Evolutionary conservation across 192 early-diverging fungal species (phyloP).

Genomic region (Haplosporangium gracile): DNA sequence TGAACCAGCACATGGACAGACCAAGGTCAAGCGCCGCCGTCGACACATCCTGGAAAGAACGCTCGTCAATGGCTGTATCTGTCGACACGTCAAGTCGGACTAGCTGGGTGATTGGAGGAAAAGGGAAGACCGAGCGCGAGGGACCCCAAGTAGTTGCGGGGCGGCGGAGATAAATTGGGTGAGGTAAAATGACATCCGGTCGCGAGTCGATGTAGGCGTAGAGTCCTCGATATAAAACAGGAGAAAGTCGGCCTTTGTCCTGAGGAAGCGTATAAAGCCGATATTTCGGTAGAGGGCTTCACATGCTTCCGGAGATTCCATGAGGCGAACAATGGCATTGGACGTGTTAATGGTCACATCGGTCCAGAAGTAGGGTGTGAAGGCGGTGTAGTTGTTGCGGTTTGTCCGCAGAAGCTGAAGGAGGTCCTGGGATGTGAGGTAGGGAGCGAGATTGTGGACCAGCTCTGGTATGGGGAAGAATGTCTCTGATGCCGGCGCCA

Average conservation of each 20-base stretch:
- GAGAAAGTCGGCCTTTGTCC: neutral
- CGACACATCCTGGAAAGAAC: neutral
- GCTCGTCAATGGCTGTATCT: neutral
- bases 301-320: neutral
- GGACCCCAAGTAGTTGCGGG: neutral
- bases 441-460: neutral
- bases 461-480: neutral
- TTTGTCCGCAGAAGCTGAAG: neutral
- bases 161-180: neutral
- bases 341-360: neutral
- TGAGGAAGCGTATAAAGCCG: neutral
- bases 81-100: neutral
- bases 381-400: neutral
- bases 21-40: neutral
- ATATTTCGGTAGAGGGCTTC: neutral
- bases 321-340: neutral
- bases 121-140: neutral
- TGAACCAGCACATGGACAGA: constrained; percentile 2
- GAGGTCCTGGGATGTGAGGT: neutral
- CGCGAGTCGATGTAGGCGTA: neutral
- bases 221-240: neutral
- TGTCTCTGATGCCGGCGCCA: neutral
- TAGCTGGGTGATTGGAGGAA: neutral
- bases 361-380: neutral
- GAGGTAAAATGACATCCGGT: neutral